A percentile compares a stretch with the other conserved stretches of the same genome.
Evolutionary conservation across 306 rosid species (phyloP).

Genomic region (Betula pendula): DNA sequence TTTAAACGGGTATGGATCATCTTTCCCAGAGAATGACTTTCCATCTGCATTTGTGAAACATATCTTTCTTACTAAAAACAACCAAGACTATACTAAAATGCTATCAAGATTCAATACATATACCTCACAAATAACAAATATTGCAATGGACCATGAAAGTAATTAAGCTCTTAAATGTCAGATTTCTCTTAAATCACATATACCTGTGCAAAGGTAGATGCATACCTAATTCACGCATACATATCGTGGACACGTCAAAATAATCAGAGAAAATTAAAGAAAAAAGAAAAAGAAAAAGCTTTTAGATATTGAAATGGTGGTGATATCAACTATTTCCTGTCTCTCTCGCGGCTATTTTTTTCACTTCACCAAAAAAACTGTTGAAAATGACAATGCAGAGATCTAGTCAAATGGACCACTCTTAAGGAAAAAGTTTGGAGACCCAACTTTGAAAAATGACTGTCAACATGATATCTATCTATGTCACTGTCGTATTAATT

Average conservation of each 20-base stretch:
- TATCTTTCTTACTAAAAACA: not conserved
- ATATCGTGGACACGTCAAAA: not conserved
- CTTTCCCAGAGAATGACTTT: constrained; percentile 34
- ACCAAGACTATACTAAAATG: not conserved
- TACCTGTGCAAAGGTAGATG: too few relatives aligned
- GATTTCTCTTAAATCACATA: too few relatives aligned
- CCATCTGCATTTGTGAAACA: constrained; percentile 43
- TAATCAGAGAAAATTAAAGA: not conserved
- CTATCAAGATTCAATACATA: not conserved
- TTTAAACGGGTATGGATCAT: constrained; percentile 58
- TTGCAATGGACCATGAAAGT: too few relatives aligned
- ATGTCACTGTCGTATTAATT: not conserved
- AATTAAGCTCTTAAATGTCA: not conserved
- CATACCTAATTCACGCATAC: too few relatives aligned
- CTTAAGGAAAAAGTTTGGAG: constrained; percentile 12
- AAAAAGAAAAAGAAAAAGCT: not conserved
- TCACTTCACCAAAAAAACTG: not conserved
- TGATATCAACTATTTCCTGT: not conserved
- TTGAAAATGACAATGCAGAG: constrained; percentile 28
- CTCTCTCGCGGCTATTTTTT: not conserved
- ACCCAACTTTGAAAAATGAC: constrained; percentile 10
- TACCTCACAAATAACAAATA: not conserved
- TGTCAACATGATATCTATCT: constrained; percentile 21
- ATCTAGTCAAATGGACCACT: constrained; percentile 4
- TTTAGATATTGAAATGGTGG: not conserved